Evolutionary conservation across 1,284 basidiomycete species (phyloP), one percentile per base, ranked within the genome.

Genomic region (Ceratobasidium sp.): DNA sequence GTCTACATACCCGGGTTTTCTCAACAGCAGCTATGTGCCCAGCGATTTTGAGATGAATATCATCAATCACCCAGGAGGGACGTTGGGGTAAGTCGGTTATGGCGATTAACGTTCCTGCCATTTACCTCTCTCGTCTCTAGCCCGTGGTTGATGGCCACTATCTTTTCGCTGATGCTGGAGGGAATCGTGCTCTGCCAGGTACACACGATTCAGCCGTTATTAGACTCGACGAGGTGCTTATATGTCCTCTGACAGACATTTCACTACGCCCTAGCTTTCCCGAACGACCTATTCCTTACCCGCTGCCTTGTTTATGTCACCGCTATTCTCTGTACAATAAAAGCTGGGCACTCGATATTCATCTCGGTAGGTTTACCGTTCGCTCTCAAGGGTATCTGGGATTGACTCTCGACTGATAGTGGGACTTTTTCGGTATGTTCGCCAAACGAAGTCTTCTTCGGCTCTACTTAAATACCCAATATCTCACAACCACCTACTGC

Each of bases 161-260:
- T 69, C 36, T 69, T 69, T 41, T 69, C 53, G n/a, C 36, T 69
- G 31, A 69, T 69, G 66, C 44, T 69, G 66, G 51, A 69, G 24
- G 66, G 66, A 1, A 29, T 69, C 19, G 24, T 69, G 22, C 33
- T 69, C n/a, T 69, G 66, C 33, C 66, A 69, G 53, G 66, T 69
- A 22, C 6, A 5, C 36, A 11, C 36, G 11, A 41, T 41, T 19
- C 36, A 8, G 8, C 24, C 22, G 19, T 22, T 57, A 1, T 14
- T 44, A 1, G n/a, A 15, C n/a, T 11, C 36, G 11, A 11, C 6
- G 19, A 45, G 22, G 2, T 19, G 33, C 22, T 56, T 6, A 69
- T 19, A 4, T n/a, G n/a, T n/a, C n/a, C n/a, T n/a, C n/a, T n/a
- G 4, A 15, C 29, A 69, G 66, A 69, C 66, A 19, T 56, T 69